These are phyloP conservation scores for Entomortierella chlamydospora DNA, from an alignment of 192 early-diverging fungal genomes.

Conservation along the genomic window DNA sequence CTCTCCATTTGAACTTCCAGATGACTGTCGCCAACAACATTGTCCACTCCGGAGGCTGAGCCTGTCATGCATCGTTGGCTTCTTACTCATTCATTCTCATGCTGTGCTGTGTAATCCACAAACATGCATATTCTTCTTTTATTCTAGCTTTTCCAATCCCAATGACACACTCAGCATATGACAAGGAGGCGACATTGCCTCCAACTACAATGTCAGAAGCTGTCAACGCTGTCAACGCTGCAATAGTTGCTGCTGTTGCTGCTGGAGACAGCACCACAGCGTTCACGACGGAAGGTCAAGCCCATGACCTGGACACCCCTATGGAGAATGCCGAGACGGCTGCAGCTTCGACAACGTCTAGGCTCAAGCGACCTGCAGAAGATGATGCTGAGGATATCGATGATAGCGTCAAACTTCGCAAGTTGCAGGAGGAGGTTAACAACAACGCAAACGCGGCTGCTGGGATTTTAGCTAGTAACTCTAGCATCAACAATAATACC, in stretches of 20 bases:
- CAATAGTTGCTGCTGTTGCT: constrained; percentile 49
- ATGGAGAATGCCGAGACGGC: constrained; percentile 9
- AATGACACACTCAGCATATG: constrained; percentile 37
- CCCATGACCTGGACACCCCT: constrained; percentile 3
- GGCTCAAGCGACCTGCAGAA: constrained; percentile 30
- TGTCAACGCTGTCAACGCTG: constrained; percentile 48
- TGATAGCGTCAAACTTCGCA: constrained; percentile 50
- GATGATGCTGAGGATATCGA: constrained; percentile 40
- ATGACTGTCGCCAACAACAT: no score
- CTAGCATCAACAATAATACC: constrained; percentile 7
- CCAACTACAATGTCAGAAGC: constrained; percentile 47
- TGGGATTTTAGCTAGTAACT: constrained; percentile 27
- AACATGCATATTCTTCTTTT: no score
- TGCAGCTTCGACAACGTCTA: constrained; percentile 7
- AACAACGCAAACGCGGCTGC: constrained; percentile 49
- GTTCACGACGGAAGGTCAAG: constrained; percentile 10
- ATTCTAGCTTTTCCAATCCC: no score
- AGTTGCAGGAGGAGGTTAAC: constrained; percentile 49
- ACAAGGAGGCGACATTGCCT: constrained; percentile 18
- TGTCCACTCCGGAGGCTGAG: no score
- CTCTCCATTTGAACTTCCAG: no score
- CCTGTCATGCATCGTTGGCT: not conserved
- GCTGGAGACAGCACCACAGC: constrained; percentile 29
- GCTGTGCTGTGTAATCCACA: no score
- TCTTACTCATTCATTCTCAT: not conserved